Evolutionary conservation across 2,329 filamentous ascomycete species (phyloP), one percentile per base, ranked within the genome.

Genomic region (Colletotrichum tofieldiae): DNA sequence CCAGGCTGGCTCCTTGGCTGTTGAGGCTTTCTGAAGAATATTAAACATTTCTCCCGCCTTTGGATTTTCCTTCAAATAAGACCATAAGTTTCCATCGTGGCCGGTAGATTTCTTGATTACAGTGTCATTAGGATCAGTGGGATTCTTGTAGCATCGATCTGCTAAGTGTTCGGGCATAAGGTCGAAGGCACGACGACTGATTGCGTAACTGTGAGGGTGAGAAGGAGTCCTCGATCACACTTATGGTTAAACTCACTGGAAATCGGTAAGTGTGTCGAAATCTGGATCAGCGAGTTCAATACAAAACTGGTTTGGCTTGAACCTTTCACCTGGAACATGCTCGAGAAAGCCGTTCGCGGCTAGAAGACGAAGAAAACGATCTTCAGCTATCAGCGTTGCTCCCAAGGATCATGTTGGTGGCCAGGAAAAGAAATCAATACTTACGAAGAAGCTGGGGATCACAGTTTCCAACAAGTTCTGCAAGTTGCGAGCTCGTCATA

Each of bases 401-500:
- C n/a, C 7, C 8, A 39, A 29, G 16, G 5, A 12, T 23, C 18
- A 14, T 23, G 3, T 37, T 12, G n/a, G 14, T n/a, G 18, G 18
- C 12, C 5, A 4, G n/a, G 39, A 9, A 1, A 8, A 49, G 1
- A 16, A 32, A 4, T 14, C 26, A 35, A 16, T 3, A 43, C 67
- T 71, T 39, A 71, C 63, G 39, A 8, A 71, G 56, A 14, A 71
- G 56, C 12, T 43, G 39, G 18, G 67, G 49, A 12, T 71, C 67
- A 23, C 45, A 51, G 3, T 55, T 35, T 18, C 64, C 67, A 4
- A 67, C 49, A 2, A 71, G 63, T 18, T 49, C 20, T 1, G 67
- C 67, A 23, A 71, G 55, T n/a, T 71, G 47, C 9, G 8, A 7
- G 37, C 63, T 55, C 14, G 67, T 71, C 67, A 71, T 71, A 1